Evolutionary conservation across 306 rosid genomes (phyloP), one percentile per base, ranked within the genome.

Genomic region (barrel medic (Medicago truncatula)): DNA sequence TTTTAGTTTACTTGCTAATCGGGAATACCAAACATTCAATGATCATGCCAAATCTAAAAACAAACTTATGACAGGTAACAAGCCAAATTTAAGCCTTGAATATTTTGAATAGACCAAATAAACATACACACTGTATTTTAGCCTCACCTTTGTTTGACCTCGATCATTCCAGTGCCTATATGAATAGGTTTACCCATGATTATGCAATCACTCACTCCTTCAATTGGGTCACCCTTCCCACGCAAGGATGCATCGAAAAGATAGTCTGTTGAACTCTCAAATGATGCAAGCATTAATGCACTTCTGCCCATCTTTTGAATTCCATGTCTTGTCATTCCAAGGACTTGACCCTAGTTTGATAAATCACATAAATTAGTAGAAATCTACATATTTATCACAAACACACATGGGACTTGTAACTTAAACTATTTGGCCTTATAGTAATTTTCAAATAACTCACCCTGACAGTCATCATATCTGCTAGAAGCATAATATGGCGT

Each of bases 401-500:
- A 71, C 28, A 68, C 53, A 64, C 38, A 16, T n/a, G 64, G 66
- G 62, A 52, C 11, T 10, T 50, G 34, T 58, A 9, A 4, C 68
- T 54, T 7, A 8, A 31, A 36, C 43, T 10, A 18, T 75, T 70
- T 70, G 18, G 68, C 73, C 13, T 14, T 34, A 23, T 43, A 75
- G 66, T 50, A 78, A 74, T 47, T 80, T 77, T 73, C 70, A 74
- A 77, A 72, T 50, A 83, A 80, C 96, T 89, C 67, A 90, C 98
- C 86, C 88, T 81, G 76, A 73, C 78, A 9, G 98, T 94, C 98
- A 94, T 94, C 76, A 94, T 81, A 85, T 94, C 98, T 25, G 97
- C 97, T 61, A 94, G 86, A 83, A 94, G 97, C 94, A 88, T 92
- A 92, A 94, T 92, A 83, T 94, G 98, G 49, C 98, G 96, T 69